These are phyloP conservation scores for cucumber (Cucumis sativus) DNA, from an alignment of 306 rosid species.

Conservation along the genomic window DNA sequence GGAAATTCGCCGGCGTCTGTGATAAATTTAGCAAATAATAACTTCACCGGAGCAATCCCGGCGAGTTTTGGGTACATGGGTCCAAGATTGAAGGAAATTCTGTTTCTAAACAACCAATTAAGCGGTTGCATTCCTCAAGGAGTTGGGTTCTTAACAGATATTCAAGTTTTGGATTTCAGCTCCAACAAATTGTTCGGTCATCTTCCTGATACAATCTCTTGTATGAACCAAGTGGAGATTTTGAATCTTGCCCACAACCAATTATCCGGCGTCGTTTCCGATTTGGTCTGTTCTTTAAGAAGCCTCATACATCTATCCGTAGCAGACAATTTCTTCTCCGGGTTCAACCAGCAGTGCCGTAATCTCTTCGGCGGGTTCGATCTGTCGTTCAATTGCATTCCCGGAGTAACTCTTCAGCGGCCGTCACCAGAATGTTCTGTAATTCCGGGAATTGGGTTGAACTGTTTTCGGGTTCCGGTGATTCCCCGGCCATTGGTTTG, in stretches of 20 bases:
- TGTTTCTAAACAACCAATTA: conserved; percentile 73
- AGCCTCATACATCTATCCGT: conserved; percentile 62
- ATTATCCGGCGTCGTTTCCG: conserved; percentile 80
- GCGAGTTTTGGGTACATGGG: conserved; percentile 63
- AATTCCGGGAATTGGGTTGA: conserved; percentile 67
- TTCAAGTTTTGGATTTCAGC: conserved; percentile 84
- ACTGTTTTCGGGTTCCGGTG: conserved; percentile 58
- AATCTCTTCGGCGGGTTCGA: conserved; percentile 64
- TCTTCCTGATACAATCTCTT: conserved; percentile 75
- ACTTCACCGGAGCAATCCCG: conserved; percentile 64
- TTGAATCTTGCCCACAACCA: conserved; percentile 71
- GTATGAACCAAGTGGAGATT: conserved; percentile 61
- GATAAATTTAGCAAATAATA: conserved; percentile 75
- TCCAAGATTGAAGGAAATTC: conserved; percentile 55
- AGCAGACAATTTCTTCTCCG: conserved; percentile 88
- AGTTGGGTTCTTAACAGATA: conserved; percentile 67
- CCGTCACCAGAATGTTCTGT: conserved; percentile 71
- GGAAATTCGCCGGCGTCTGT: conserved; percentile 95
- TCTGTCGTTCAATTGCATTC: conserved; percentile 74
- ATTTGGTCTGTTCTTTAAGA: conserved; percentile 53
- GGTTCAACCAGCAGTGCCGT: conserved; percentile 76
- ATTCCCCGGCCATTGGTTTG: conserved; percentile 57
- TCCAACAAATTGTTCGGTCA: conserved; percentile 67
- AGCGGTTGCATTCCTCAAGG: conserved; percentile 91
- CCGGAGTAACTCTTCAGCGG: conserved; percentile 72